These are phyloP conservation scores for Aspergillus campestris DNA, from an alignment of 495 filamentous ascomycete species.

Conservation along the genomic window DNA sequence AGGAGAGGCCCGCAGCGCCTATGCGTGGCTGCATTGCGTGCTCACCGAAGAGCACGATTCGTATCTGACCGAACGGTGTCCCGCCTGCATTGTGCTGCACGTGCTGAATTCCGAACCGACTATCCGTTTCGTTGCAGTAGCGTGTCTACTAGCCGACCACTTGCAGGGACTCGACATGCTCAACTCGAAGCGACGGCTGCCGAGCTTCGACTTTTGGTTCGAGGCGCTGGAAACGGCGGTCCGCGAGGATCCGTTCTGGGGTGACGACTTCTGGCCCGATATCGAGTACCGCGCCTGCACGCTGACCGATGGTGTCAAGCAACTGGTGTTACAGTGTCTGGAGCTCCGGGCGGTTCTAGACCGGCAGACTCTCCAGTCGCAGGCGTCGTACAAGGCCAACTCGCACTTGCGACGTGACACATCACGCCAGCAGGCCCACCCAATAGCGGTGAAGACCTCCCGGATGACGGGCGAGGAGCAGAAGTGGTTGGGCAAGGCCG, in stretches of 20 bases:
- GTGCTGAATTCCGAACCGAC: conserved; percentile 50
- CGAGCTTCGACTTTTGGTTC: conserved; percentile 48
- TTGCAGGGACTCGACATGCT: conserved; percentile 18
- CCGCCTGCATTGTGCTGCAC: conserved; percentile 47
- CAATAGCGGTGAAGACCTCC: conserved; percentile 9
- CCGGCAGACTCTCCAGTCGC: conserved; percentile 16
- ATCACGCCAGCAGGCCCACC: conserved; percentile 9
- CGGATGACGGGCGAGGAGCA: conserved; percentile 18
- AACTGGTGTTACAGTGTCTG: conserved; percentile 45
- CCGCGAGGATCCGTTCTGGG: conserved; percentile 49
- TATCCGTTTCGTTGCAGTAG: conserved; percentile 49
- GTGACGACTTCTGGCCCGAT: conserved; percentile 45
- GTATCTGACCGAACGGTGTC: conserved; percentile 49
- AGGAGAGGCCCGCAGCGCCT: conserved; percentile 50
- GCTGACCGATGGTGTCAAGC: conserved; percentile 43
- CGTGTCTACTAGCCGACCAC: conserved; percentile 42
- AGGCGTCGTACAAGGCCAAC: conserved; percentile 16
- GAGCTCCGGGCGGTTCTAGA: conserved; percentile 32
- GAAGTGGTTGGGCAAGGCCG: conserved; percentile 14
- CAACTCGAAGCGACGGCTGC: conserved; percentile 16
- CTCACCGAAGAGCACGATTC: conserved; percentile 50
- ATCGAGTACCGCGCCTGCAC: conserved; percentile 45
- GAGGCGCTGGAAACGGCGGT: conserved; percentile 44
- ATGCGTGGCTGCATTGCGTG: conserved; percentile 54
- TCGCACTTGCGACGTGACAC: conserved; percentile 12